Percentiles rank a stretch among this genome's conserved stretches.
Evolutionary conservation across 768 basidiomycete genomes (phyloP).

Genomic region (Cyclocybe cylindracea): DNA sequence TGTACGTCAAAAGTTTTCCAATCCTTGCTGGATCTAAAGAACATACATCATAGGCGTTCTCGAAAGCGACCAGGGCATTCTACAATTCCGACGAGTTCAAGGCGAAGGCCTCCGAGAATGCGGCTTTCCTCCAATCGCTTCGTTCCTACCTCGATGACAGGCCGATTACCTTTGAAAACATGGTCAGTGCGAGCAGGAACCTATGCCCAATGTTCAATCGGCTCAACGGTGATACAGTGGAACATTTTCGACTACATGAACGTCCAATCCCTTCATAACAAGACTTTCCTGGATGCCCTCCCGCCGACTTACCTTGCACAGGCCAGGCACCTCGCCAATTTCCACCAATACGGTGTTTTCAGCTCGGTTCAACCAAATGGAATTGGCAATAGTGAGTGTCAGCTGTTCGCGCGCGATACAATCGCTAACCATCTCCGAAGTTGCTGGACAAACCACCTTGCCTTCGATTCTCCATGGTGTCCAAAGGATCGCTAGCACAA

Average conservation of each 20-base stretch:
- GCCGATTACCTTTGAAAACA: conserved; percentile 52
- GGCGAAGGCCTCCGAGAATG: conserved; percentile 42
- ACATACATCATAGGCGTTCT: conserved; percentile 41
- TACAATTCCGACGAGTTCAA: conserved; percentile 56
- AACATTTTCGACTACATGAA: conserved; percentile 77
- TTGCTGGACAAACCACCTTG: conserved; percentile 66
- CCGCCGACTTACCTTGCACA: conserved; percentile 52
- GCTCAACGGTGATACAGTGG: neutral
- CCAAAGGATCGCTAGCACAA: conserved; percentile 45
- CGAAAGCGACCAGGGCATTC: conserved; percentile 46
- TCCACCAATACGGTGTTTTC: conserved; percentile 74
- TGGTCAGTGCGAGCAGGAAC: conserved; percentile 40
- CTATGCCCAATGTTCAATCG: neutral
- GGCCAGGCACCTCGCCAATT: conserved; percentile 65
- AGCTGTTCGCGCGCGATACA: neutral
- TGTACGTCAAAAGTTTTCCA: conserved; percentile 2
- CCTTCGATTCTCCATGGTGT: conserved; percentile 61
- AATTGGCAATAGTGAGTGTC: conserved; percentile 62
- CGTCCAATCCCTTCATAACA: conserved; percentile 68
- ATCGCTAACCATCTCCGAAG: conserved; percentile 30
- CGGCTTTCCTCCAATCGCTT: conserved; percentile 49
- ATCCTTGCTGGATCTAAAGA: neutral
- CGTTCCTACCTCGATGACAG: conserved; percentile 56
- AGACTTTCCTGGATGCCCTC: conserved; percentile 46
- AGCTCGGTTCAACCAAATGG: conserved; percentile 48